Evolutionary conservation across 306 rosid species (phyloP).

Genomic region (Geum urbanum): DNA sequence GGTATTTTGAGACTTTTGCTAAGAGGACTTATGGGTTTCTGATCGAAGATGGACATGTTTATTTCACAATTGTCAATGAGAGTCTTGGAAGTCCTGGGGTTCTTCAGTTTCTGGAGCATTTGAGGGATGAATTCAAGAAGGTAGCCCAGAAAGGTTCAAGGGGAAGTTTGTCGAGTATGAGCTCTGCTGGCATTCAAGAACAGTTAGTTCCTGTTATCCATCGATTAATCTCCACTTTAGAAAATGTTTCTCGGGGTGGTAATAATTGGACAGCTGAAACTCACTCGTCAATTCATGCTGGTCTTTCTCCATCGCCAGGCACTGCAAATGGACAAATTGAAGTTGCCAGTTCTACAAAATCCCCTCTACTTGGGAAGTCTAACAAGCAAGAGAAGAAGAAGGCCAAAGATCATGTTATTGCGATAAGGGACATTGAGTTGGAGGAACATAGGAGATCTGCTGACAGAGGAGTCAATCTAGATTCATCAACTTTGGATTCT

Average conservation of each 20-base stretch:
- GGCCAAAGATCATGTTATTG: slow-evolving; percentile 66
- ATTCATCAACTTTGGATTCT: slow-evolving; percentile 45
- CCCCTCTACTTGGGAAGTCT: slow-evolving; percentile 72
- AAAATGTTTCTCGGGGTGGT: slow-evolving; percentile 53
- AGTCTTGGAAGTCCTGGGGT: slow-evolving; percentile 51
- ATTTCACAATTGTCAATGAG: slow-evolving; percentile 61
- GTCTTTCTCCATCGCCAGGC: slow-evolving; percentile 60
- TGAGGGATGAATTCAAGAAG: slow-evolving; percentile 71
- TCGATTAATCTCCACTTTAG: slow-evolving; percentile 59
- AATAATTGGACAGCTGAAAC: slow-evolving; percentile 53
- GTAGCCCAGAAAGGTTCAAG: slow-evolving; percentile 55
- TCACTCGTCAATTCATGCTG: slow-evolving; percentile 29
- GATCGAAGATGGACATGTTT: slow-evolving; percentile 67
- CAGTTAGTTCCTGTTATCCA: slow-evolving; percentile 63
- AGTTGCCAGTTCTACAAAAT: slow-evolving; percentile 65
- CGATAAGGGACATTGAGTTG: slow-evolving; percentile 66
- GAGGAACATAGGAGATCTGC: slow-evolving; percentile 70
- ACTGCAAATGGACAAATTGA: slow-evolving; percentile 61
- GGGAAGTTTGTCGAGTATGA: slow-evolving; percentile 55
- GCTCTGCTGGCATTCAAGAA: slow-evolving; percentile 51
- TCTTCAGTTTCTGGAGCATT: slow-evolving; percentile 67
- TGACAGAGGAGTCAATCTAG: slow-evolving; percentile 57
- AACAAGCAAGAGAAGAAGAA: slow-evolving; percentile 78
- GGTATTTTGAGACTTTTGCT: slow-evolving; percentile 73
- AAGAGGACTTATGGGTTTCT: slow-evolving; percentile 66